A percentile compares a stretch with the other conserved stretches of the same genome.
Conservation (phyloP, 306 rosid species). For the Prunus padus region DNA sequence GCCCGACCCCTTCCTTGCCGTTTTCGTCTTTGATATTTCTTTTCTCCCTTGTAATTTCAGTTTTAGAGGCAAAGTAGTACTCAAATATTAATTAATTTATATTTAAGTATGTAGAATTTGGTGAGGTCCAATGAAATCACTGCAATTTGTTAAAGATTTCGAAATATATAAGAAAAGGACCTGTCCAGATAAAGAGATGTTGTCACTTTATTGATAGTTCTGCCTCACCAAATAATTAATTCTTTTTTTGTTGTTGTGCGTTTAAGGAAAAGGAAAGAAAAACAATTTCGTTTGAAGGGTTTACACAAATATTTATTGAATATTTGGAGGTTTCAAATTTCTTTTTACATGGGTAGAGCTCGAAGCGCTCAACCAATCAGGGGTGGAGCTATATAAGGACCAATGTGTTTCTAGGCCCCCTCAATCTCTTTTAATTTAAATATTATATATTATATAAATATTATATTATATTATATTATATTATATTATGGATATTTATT, state of each 20-base stretch:
- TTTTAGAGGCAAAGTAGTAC: background rate
- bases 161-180: background rate
- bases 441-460: no score
- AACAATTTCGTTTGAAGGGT: no score
- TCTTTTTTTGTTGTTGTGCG: background rate
- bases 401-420: no score
- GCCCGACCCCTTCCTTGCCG: background rate
- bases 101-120: background rate
- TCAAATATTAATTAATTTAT: background rate
- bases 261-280: background rate
- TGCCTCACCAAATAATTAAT: background rate
- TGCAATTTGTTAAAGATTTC: background rate
- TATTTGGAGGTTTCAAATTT: no score
- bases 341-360: rapidly evolving
- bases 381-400: no score
- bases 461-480: no score
- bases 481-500: no score
- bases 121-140: background rate
- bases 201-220: background rate
- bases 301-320: no score
- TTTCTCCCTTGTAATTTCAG: background rate
- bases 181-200: background rate
- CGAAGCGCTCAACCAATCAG: no score
- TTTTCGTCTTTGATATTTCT: background rate
- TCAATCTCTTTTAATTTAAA: no score